Base-by-base conservation (phyloP, 495 filamentous ascomycete species). In the Xylaria bambusicola region DNA sequence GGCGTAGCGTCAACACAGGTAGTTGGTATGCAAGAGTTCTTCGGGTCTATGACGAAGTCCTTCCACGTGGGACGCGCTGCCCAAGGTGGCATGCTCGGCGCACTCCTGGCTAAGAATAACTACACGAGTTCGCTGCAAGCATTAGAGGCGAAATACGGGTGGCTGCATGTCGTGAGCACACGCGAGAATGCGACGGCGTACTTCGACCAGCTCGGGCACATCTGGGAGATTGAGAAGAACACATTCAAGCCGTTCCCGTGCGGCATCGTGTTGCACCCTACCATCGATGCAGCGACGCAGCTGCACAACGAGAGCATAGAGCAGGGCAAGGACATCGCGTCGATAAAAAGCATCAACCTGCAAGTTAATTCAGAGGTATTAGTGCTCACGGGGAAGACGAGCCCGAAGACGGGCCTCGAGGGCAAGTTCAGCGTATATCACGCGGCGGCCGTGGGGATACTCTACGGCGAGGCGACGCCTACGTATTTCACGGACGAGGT, bases 221-320 rank as follows among this genome's bases (percentile, higher is more conserved):
- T 60, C 27, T 84, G 81, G 81, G 80, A 84, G 70, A 77, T 80
- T 13, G 66, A 74, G 63, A 69, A 69, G 53, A 83, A 83, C 60
- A 74, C 74, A 4, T 84, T 84, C 67, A 84, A 84, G 66, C 81
- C 79, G 1, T 85, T 77, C 57, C 80, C 80, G 7, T 83, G 81
- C 65, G 82, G 80, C 5, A 84, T 85, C 65, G 79, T 84, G 12
- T 78, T 82, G 27, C 82, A 85, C 61, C 79, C 80, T 1, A 71
- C 75, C 8, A 84, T 84, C 64, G 81, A 84, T 61, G 81, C 64
- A 5, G 78, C 75, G 52, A 71, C 77, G 9, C 75, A 77, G 62
- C 49, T 83, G 29, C 72, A 77, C 58, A 58, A 66, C 3, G 72
- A 82, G 52, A 58, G 77, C 38, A 21, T 54, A 5, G 12, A 29